Conservation (phyloP, 2,329 filamentous ascomycete genomes). For the Proliferodiscus dingleyae region DNA sequence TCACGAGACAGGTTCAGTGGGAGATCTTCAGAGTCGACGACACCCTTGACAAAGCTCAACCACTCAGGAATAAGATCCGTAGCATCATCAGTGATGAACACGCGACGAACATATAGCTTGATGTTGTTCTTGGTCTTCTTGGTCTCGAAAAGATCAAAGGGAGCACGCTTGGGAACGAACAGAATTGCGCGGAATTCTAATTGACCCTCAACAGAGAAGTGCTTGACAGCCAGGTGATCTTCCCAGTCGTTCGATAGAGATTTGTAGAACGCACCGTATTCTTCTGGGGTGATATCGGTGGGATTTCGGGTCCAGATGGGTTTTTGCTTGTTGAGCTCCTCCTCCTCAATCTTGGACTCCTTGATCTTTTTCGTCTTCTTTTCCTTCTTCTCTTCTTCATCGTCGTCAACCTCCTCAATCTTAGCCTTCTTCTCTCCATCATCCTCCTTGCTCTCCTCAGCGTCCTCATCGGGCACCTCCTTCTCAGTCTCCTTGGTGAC, state of each 20-base stretch:
- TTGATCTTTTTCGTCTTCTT: conserved; percentile 99
- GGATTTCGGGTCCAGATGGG: conserved; percentile 99
- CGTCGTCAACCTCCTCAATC: conserved; percentile 86
- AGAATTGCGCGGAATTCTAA: conserved; percentile 99
- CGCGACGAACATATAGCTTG: conserved; percentile 99
- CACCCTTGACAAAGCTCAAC: conserved; percentile 99
- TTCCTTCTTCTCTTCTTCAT: conserved; percentile 85
- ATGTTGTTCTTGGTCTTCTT: conserved; percentile 99
- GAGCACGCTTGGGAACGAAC: conserved; percentile 98
- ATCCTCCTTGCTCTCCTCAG: conserved; percentile 65
- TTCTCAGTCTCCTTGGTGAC: conserved; percentile 99
- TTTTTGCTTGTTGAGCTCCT: conserved; percentile 99
- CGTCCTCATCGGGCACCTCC: conserved; percentile 95
- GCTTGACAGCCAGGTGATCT: conserved; percentile 98
- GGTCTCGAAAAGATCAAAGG: conserved; percentile 99
- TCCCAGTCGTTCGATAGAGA: conserved; percentile 99
- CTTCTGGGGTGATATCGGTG: conserved; percentile 87
- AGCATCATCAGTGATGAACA: conserved; percentile 99
- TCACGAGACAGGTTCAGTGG: conserved; percentile 99
- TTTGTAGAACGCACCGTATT: conserved; percentile 99
- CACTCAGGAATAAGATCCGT: conserved; percentile 99
- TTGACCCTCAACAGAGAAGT: conserved; percentile 99
- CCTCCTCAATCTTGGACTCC: conserved; percentile 97
- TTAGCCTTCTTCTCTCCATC: conserved; percentile 92
- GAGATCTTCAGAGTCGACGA: conserved; percentile 99